phyloP scores from a whole-genome alignment of 805 yeast species.

The Suhomyces sp. region DNA sequence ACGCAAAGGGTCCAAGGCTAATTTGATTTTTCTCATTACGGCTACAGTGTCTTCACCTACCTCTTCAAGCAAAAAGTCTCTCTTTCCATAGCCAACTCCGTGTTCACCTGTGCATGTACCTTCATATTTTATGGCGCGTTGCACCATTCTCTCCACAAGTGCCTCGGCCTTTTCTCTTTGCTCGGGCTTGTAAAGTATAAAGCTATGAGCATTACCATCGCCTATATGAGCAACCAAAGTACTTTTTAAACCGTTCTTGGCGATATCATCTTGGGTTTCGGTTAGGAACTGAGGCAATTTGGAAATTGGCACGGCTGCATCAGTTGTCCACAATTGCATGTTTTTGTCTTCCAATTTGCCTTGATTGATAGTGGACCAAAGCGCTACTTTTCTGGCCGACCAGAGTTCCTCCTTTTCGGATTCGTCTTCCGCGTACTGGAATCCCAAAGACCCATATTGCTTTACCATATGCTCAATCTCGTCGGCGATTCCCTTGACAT shows the following conservation, averaged over 20 bases:
- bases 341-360: conserved; percentile 31
- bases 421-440: conserved; percentile 14
- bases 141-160: conserved; percentile 21
- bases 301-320: conserved; percentile 80
- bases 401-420: conserved; percentile 19
- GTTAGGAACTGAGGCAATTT: conserved; percentile 59
- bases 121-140: conserved; percentile 17
- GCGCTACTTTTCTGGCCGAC: conserved; percentile 24
- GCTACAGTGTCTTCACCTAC: conserved; percentile 18
- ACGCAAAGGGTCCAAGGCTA: conserved; percentile 19
- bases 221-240: conserved; percentile 80
- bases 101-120: conserved; percentile 26
- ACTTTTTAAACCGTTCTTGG: conserved; percentile 47
- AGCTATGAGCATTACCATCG: conserved; percentile 77
- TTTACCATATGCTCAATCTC: conserved; percentile 36
- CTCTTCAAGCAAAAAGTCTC: conserved; percentile 18
- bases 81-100: conserved; percentile 23
- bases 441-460: conserved; percentile 12
- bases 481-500: conserved; percentile 25
- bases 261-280: conserved; percentile 59
- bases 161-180: conserved; percentile 15
- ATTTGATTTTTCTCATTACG: conserved; percentile 20
- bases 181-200: conserved; percentile 47
- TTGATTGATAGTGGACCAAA: conserved; percentile 38
- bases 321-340: conserved; percentile 69